Conservation (phyloP, 1,284 basidiomycete genomes). For the Irpex rosettiformis region DNA sequence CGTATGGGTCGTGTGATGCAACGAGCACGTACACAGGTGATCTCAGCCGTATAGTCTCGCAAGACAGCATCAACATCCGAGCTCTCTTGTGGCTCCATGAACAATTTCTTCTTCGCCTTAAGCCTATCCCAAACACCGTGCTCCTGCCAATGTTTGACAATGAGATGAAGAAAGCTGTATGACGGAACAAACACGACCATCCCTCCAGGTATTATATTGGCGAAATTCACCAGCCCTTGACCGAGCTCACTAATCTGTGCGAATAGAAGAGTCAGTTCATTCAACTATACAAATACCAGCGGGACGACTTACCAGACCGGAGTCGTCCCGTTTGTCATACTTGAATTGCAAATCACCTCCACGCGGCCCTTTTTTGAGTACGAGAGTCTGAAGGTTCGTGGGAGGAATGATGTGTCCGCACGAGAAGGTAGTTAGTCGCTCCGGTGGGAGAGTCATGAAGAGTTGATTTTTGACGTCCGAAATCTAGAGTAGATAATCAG, state of each 20-base stretch:
- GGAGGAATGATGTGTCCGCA: conserved; percentile 93
- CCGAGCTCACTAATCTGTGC: conserved; percentile 81
- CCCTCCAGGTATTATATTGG: conserved; percentile 79
- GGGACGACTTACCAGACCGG: conserved; percentile 47
- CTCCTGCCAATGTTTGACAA: conserved; percentile 67
- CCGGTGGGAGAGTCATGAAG: conserved; percentile 63
- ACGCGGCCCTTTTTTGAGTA: conserved; percentile 76
- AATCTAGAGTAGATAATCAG: conserved; percentile 49
- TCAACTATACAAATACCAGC: neutral
- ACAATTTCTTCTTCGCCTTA: conserved; percentile 76
- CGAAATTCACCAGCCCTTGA: conserved; percentile 77
- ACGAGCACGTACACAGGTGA: conserved; percentile 35
- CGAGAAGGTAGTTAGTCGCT: conserved; percentile 76
- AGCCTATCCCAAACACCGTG: conserved; percentile 64
- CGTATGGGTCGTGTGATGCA: neutral
- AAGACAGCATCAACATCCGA: conserved; percentile 77
- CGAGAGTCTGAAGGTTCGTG: conserved; percentile 75
- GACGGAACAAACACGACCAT: conserved; percentile 95
- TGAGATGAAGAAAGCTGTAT: conserved; percentile 76
- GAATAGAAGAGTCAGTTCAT: neutral
- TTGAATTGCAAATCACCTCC: conserved; percentile 83
- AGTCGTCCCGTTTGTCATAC: conserved; percentile 73
- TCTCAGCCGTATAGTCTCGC: conserved; percentile 70
- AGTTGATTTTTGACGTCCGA: conserved; percentile 87
- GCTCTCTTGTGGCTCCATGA: conserved; percentile 83